A percentile compares a stretch with the other conserved stretches of the same genome.
Evolutionary conservation across 768 basidiomycete genomes (phyloP).

Genomic region (Boletus eberwhitei): DNA sequence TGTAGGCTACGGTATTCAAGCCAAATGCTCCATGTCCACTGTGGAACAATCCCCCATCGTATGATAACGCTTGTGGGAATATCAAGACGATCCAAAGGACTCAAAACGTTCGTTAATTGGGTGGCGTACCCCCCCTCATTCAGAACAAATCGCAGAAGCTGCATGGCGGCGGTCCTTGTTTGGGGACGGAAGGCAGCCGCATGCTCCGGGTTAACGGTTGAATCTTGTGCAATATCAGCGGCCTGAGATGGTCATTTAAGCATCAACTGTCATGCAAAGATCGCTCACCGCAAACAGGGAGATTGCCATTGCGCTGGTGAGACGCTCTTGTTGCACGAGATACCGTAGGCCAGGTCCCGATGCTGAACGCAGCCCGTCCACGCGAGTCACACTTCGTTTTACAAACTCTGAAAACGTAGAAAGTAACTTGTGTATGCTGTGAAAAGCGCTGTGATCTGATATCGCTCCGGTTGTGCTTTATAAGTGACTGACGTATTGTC

Average conservation of each 20-base stretch:
- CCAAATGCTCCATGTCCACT: slow-evolving; percentile 69
- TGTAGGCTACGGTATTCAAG: slow-evolving; percentile 48
- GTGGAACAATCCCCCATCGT: slow-evolving; percentile 52
- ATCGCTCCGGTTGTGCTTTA: neutral
- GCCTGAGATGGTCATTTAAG: slow-evolving; percentile 15
- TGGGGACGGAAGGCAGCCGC: slow-evolving; percentile 42
- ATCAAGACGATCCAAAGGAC: slow-evolving; percentile 33
- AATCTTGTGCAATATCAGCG: slow-evolving; percentile 14
- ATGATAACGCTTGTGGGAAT: slow-evolving; percentile 48
- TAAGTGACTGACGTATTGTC: slow-evolving; percentile 21
- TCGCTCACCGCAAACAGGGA: slow-evolving; percentile 35
- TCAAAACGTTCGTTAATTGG: neutral
- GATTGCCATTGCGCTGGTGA: slow-evolving; percentile 35
- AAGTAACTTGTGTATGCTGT: slow-evolving; percentile 12
- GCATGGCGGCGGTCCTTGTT: slow-evolving; percentile 42
- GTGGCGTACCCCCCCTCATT: slow-evolving; percentile 20
- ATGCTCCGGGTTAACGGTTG: neutral
- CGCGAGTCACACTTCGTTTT: slow-evolving; percentile 15
- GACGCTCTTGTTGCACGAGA: slow-evolving; percentile 26
- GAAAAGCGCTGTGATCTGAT: slow-evolving; percentile 1
- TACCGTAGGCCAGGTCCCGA: slow-evolving; percentile 4
- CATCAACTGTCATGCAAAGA: neutral
- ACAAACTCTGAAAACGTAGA: slow-evolving; percentile 20
- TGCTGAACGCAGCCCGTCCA: slow-evolving; percentile 8
- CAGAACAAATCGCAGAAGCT: slow-evolving; percentile 42